These are phyloP conservation scores for Pythium phragmiticola DNA, from an alignment of 352 stramenopile species.

Conservation along the genomic window DNA sequence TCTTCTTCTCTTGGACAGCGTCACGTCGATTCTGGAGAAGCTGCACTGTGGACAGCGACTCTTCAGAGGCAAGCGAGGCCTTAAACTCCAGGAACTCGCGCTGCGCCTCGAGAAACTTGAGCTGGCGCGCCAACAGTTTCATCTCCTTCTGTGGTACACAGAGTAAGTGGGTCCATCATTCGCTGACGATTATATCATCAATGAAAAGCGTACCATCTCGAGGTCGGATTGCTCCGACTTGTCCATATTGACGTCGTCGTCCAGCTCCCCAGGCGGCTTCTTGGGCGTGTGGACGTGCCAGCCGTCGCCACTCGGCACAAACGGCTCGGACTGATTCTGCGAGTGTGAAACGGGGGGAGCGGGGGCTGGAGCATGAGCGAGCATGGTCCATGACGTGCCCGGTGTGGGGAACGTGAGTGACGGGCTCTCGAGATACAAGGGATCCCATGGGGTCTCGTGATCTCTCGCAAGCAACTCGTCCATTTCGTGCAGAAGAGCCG, in stretches of 20 bases:
- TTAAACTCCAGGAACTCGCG: constrained; percentile 57
- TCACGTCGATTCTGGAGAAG: constrained; percentile 9
- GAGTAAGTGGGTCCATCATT: neutral
- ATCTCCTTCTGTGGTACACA: constrained; percentile 21
- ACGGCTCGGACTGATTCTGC: neutral
- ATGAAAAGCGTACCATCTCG: neutral
- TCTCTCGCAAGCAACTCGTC: constrained; percentile 19
- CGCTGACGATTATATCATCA: neutral
- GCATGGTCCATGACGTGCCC: constrained; percentile 3
- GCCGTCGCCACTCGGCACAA: constrained; percentile 5
- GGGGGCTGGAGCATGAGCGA: neutral
- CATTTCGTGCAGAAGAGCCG: constrained; percentile 26
- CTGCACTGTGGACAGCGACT: constrained; percentile 7
- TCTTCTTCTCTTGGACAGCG: constrained; percentile 29
- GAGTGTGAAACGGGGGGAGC: neutral
- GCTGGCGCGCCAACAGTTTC: constrained; percentile 44
- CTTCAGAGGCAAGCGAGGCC: constrained; percentile 15
- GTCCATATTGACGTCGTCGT: constrained; percentile 3
- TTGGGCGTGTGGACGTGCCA: neutral
- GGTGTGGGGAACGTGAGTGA: constrained; percentile 15
- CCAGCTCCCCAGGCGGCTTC: neutral
- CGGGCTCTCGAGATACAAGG: constrained; percentile 21
- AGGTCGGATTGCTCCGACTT: neutral
- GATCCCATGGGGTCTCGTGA: constrained; percentile 14
- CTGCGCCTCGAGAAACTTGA: constrained; percentile 59